Evolutionary conservation across 345 rosid species (phyloP), one percentile per base, ranked within the genome.

Genomic region (Melaleuca alternifolia): DNA sequence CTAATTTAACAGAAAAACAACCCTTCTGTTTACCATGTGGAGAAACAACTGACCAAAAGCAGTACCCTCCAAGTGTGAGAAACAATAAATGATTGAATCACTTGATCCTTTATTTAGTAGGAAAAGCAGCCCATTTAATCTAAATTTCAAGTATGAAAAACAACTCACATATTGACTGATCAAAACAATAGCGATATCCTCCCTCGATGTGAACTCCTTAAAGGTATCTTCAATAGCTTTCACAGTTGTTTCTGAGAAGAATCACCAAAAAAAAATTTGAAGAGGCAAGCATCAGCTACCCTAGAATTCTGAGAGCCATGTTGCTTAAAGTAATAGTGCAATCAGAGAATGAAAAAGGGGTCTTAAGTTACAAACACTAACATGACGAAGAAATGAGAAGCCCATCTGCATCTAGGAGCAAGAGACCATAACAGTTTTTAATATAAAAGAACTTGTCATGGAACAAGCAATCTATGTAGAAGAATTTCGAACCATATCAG

Each of bases 81-180:
- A 33, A 65, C 48, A 18, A 33, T 37, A 37, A 9, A 33, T 18
- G 79, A 71, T 71, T 2, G 48, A 33, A 71, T 24, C 79, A 37
- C 48, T 71, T 10, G 79, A 71, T 71, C 79, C 7, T 71, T 71
- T 18, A 33, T 71, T 71, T 71, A 71, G 33, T 24, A 33, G 24
- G 13, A 71, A 71, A 71, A 71, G 79, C 79, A 33, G 9, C 79
- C 79, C 79, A 71, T 71, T 71, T 71, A 71, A 33, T 71, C 26
- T 2, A 33, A 46, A 33, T 37, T 71, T 71, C 79, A 71, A 33
- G 24, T 20, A 71, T 37, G 57, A 57, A 48, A 84, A 82, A 51
- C 82, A 90, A 93, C 99, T 93, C 91, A 96, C 99, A 84, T 92
- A 94, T 92, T 96, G 98, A 88, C 97, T 93, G 87, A 96, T 93